phyloP scores from a whole-genome alignment of 352 stramenopile species.

The Pythium guiyangense region DNA sequence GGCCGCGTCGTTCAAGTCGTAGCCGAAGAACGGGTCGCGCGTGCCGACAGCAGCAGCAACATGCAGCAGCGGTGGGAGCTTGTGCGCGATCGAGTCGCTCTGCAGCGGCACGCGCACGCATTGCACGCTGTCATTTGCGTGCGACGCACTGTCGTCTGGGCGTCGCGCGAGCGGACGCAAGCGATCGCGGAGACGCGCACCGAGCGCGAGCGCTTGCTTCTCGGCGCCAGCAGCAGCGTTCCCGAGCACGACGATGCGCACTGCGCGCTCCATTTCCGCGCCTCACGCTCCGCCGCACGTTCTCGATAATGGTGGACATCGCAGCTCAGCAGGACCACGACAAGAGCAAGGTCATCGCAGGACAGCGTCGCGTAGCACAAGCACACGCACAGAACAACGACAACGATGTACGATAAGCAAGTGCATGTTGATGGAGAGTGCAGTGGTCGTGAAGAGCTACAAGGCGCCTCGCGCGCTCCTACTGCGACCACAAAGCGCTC shows the following conservation, averaged over 20 bases:
- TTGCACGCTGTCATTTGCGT: constrained; percentile 22
- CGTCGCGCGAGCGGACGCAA: constrained; percentile 1
- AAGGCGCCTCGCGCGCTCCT: too few species aligned
- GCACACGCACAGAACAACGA: too few species aligned
- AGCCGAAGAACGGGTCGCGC: constrained; percentile 48
- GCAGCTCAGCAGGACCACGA: too few species aligned
- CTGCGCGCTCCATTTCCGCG: not conserved
- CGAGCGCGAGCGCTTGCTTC: constrained; percentile 69
- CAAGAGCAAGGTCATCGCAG: too few species aligned
- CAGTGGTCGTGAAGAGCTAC: too few species aligned
- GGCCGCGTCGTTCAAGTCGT: constrained; percentile 13
- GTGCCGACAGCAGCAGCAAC: constrained; percentile 25
- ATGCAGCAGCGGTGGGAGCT: constrained; percentile 42
- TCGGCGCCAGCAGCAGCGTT: constrained; percentile 71
- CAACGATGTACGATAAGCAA: too few species aligned
- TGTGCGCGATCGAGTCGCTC: constrained; percentile 12
- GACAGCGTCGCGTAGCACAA: too few species aligned
- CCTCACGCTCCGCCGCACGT: too few species aligned
- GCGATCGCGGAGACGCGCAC: constrained; percentile 25
- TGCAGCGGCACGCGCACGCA: constrained; percentile 35
- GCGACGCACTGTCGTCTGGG: not conserved
- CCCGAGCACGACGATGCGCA: constrained; percentile 56
- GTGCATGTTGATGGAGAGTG: too few species aligned
- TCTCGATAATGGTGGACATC: not conserved
- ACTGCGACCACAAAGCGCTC: too few species aligned